Evolutionary conservation across 306 rosid species (phyloP), one percentile per base, ranked within the genome.

Genomic region (Glycine tomentella): DNA sequence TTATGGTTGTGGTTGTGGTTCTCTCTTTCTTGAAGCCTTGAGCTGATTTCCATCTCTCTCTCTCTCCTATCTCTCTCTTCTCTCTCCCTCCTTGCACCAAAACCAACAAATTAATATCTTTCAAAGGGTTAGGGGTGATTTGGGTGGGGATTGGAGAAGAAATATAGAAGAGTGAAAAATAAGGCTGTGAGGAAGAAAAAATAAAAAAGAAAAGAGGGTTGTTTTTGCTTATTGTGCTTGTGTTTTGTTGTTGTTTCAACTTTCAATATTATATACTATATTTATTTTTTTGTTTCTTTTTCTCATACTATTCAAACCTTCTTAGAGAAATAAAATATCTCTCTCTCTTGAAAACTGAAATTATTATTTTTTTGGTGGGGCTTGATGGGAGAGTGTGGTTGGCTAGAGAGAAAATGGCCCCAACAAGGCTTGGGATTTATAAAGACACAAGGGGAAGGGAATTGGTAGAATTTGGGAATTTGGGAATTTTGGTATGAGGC

Each of bases 11-110:
- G 44, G 4, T 38, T 50, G 36, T 7, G 46, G 4, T 38, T 88
- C 68, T 90, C 94, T 84, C 87, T 84, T 0, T 91, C 97, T 14
- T 82, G 87, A 72, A 81, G 7, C 85, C 84, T 95, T 40, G 98
- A 88, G 58, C 77, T 62, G 87, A 78, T 89, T 79, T 95, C 98
- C 97, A 93, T 91, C 6, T 72, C 87, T 2, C 42, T 31, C 11
- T 34, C 25, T 25, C 31, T 20, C 20, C 1, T 1, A 0, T 20
- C 20, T 20, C 20, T 20, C 20, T 20, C 31, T n/a, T n/a, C n/a
- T 25, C 2, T 25, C 31, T 25, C 31, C 1, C 31, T 72, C 66
- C n/a, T 46, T 31, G 5, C 16, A 50, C 74, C 44, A 62, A 52
- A 76, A 52, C 73, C 50, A 42, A 20, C 64, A 70, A 80, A 56